Base-by-base conservation (phyloP, 306 rosid species). In the Hylodesmum podocarpum region DNA sequence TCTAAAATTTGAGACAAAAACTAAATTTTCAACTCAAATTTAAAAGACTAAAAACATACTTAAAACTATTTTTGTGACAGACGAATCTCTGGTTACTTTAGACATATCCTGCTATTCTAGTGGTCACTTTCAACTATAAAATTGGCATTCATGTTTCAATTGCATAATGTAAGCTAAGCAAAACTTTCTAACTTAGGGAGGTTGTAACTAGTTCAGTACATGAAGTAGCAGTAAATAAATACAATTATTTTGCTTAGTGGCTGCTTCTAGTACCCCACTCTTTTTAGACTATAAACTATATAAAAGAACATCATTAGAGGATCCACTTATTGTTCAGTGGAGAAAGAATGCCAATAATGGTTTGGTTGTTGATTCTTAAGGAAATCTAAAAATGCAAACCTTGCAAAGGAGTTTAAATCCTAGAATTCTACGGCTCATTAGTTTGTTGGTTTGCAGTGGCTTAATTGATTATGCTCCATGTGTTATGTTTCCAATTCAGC, bases 181-280 rank as follows among this genome's bases (percentile, higher is more conserved):
- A 53, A 62, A 25, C 61, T 72, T 66, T 53, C 31, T 21, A 37
- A 54, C 71, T 54, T 54, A 86, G 86, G 89, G 88, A 81, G 89
- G 90, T 73, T 76, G 49, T 43, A 73, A 78, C 90, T 76, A 61
- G 69, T 61, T 73, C 86, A 55, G 75, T 46, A 21, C n/a, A n/a
- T 37, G 36, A 63, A 71, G 59, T 66, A 83, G 22, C 75, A 65
- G 75, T 36, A 55, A 46, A 44, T n/a, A 71, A 69, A 66, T 16
- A 41, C 51, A 85, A 85, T 84, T 67, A 86, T 84, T 70, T 72
- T 53, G 51, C 72, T 50, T 44, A 68, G 83, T 81, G 85, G 74
- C 69, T 67, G 77, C 80, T 77, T 73, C 66, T 66, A 51, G 61
- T 57, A 59, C 59, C 50, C 71, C 72, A n/a, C n/a, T n/a, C 78